Conservation (phyloP, 495 filamentous ascomycete genomes). For the Penicillium lividum region DNA sequence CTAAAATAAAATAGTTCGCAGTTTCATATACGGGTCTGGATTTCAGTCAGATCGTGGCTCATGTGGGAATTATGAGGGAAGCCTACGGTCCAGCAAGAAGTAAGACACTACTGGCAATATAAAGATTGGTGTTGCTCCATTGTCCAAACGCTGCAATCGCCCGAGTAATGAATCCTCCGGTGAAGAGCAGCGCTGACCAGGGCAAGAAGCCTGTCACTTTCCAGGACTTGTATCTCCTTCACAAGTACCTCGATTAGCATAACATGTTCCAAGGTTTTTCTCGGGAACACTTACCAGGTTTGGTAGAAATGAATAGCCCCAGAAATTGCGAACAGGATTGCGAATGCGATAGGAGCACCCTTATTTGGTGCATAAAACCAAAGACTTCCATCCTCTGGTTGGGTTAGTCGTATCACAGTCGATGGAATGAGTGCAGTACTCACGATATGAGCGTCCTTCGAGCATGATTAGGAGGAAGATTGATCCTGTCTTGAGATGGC, state of each 20-base stretch:
- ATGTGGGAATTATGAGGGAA: background rate
- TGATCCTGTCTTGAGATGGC: background rate
- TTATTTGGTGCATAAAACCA: conserved; percentile 78
- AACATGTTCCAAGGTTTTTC: background rate
- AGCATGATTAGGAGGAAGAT: conserved; percentile 8
- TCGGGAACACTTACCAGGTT: conserved; percentile 47
- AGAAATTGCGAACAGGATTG: conserved; percentile 62
- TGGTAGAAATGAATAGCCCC: conserved; percentile 62
- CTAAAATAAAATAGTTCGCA: conserved; percentile 74
- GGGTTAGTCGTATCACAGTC: conserved; percentile 12
- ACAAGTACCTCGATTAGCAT: background rate
- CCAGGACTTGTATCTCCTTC: conserved; percentile 48
- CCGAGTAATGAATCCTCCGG: conserved; percentile 59
- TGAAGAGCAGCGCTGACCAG: conserved; percentile 53
- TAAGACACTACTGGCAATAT: conserved; percentile 61
- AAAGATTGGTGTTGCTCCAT: conserved; percentile 56
- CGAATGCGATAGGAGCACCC: conserved; percentile 67
- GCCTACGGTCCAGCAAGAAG: conserved; percentile 65
- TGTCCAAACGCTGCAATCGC: conserved; percentile 57
- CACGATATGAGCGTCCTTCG: conserved; percentile 19
- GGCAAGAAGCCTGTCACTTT: conserved; percentile 57
- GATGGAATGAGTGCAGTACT: background rate
- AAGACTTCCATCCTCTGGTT: conserved; percentile 48
- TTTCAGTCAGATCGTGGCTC: background rate
- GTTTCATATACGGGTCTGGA: conserved; percentile 69